Conservation (phyloP, 768 basidiomycete genomes). For the Trametes elegans region DNA sequence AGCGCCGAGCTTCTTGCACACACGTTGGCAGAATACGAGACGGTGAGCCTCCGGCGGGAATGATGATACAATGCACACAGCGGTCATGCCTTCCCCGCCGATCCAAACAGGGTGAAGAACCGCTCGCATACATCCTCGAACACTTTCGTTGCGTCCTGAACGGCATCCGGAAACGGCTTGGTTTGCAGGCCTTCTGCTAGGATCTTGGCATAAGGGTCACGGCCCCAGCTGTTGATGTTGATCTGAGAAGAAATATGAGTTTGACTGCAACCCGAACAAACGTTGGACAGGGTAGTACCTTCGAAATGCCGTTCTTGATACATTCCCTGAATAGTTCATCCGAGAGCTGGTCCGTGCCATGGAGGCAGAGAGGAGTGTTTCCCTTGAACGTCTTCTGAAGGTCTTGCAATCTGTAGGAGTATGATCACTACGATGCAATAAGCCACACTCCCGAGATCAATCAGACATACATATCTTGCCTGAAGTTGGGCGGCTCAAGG, state of each 20-base stretch:
- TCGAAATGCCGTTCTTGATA: constrained; percentile 46
- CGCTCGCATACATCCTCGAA: constrained; percentile 41
- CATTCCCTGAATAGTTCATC: constrained; percentile 44
- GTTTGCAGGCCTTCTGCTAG: constrained; percentile 34
- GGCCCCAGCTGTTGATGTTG: constrained; percentile 47
- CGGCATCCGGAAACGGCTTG: constrained; percentile 44
- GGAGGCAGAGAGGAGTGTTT: constrained; percentile 39
- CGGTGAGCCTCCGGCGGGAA: background rate
- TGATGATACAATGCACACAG: too few relatives aligned
- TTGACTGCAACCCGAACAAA: background rate
- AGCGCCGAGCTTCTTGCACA: too few relatives aligned
- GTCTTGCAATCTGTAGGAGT: constrained; percentile 33
- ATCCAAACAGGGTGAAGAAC: constrained; percentile 41
- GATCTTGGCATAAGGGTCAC: constrained; percentile 41
- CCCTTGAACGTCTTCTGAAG: constrained; percentile 37
- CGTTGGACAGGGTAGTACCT: constrained; percentile 16
- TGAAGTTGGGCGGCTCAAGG: constrained; percentile 44
- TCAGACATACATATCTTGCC: constrained; percentile 39
- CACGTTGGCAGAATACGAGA: too few relatives aligned
- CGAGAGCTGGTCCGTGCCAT: constrained; percentile 45
- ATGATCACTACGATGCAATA: background rate
- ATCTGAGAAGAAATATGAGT: constrained; percentile 20
- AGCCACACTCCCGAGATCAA: background rate
- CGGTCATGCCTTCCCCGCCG: constrained; percentile 40
- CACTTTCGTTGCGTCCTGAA: constrained; percentile 43